phyloP scores from a whole-genome alignment of 106 monocot species.

The Dactylorhiza incarnata region DNA sequence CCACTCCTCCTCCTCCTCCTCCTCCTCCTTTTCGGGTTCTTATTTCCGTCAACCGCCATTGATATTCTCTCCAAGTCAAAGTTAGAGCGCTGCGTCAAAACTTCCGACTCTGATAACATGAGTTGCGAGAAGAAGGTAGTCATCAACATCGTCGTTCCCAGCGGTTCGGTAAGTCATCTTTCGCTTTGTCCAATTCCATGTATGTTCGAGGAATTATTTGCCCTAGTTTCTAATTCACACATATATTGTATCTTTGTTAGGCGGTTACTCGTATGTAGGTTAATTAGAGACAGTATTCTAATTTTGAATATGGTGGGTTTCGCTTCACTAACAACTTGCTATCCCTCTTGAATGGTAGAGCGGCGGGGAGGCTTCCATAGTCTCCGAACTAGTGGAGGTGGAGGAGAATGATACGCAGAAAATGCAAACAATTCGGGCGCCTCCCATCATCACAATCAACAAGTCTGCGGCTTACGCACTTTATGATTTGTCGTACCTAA shows the following conservation, averaged over 20 bases:
- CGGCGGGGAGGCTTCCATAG: conserved; percentile 81
- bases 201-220: neutral
- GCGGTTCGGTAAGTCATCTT: conserved; percentile 60
- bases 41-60: conserved; percentile 2
- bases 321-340: neutral
- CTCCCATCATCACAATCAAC: conserved; percentile 77
- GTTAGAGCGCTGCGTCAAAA: conserved; percentile 55
- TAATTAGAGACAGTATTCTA: neutral
- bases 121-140: conserved; percentile 75
- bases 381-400: conserved; percentile 71
- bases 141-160: conserved; percentile 81
- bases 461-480: conserved; percentile 87
- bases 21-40: conserved; percentile 9
- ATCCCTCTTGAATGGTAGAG: conserved; percentile 32
- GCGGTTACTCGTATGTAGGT: neutral
- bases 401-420: conserved; percentile 66
- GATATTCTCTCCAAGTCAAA: conserved; percentile 87
- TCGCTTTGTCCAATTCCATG: neutral
- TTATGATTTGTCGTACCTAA: conserved; percentile 70
- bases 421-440: conserved; percentile 61
- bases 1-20: conserved; percentile 6
- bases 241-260: neutral
- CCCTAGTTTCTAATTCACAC: neutral
- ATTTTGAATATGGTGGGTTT: neutral
- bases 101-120: conserved; percentile 42